These are phyloP conservation scores for Ogataea ramenticola DNA, from an alignment of 805 yeast species.

Conservation along the genomic window DNA sequence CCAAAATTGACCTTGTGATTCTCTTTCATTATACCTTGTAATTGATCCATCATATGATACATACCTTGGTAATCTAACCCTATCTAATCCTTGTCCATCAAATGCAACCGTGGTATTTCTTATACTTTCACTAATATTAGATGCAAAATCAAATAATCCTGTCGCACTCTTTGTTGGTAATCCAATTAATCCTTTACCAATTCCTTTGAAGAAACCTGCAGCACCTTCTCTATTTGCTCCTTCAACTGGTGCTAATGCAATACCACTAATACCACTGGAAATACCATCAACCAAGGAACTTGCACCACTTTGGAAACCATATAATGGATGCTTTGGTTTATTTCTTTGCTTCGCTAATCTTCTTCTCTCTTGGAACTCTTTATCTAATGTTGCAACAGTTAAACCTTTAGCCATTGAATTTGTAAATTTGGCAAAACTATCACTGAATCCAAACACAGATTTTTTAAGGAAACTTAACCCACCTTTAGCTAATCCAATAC, in stretches of 20 bases:
- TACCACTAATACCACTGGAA: slow-evolving; percentile 81
- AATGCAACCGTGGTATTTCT: slow-evolving; percentile 86
- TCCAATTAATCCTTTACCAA: slow-evolving; percentile 93
- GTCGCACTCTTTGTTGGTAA: slow-evolving; percentile 95
- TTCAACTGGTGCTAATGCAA: slow-evolving; percentile 84
- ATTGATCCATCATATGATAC: slow-evolving; percentile 65
- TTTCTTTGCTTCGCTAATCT: slow-evolving; percentile 75
- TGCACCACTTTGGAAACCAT: slow-evolving; percentile 82
- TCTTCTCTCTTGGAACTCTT: slow-evolving; percentile 73
- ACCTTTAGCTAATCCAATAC: slow-evolving; percentile 93
- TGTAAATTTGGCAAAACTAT: slow-evolving; percentile 86
- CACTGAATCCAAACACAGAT: slow-evolving; percentile 91
- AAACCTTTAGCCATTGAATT: slow-evolving; percentile 94
- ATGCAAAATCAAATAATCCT: slow-evolving; percentile 88
- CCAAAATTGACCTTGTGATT: slow-evolving; percentile 94
- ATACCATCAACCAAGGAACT: slow-evolving; percentile 81
- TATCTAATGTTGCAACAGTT: slow-evolving; percentile 84
- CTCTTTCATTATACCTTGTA: slow-evolving; percentile 69
- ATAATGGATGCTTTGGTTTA: slow-evolving; percentile 75
- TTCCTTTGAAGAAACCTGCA: slow-evolving; percentile 84
- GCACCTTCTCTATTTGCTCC: slow-evolving; percentile 91
- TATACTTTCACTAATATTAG: slow-evolving; percentile 89
- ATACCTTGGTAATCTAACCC: slow-evolving; percentile 77
- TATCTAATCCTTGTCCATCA: slow-evolving; percentile 69
- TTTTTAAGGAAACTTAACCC: slow-evolving; percentile 90